These are phyloP conservation scores for Pythium aristosporum DNA, from an alignment of 352 stramenopile genomes.

Conservation along the genomic window DNA sequence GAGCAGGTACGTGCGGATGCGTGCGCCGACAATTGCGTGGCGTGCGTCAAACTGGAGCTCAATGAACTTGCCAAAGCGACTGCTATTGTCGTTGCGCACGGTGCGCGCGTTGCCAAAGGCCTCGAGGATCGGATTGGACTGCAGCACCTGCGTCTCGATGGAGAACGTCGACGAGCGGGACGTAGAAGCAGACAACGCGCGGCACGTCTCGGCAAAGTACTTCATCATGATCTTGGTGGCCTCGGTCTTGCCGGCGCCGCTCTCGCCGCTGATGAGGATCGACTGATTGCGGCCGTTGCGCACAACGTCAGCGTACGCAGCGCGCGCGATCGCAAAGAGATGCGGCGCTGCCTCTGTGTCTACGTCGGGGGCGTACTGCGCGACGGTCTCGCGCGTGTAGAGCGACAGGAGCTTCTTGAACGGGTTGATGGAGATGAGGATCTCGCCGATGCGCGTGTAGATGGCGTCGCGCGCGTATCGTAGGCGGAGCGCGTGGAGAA, in stretches of 20 bases:
- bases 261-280: conserved; percentile 88
- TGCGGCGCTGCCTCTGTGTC: conserved; percentile 40
- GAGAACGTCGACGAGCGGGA: conserved; percentile 17
- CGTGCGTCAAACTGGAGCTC: conserved; percentile 69
- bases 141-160: conserved; percentile 86
- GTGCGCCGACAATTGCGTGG: conserved; percentile 59
- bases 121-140: conserved; percentile 91
- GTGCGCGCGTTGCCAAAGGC: conserved; percentile 89
- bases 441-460: conserved; percentile 87
- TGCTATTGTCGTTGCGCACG: conserved; percentile 88
- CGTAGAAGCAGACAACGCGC: conserved; percentile 7
- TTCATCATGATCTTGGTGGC: conserved; percentile 91
- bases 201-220: conserved; percentile 80
- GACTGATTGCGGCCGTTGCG: conserved; percentile 70
- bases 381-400: conserved; percentile 55
- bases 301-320: conserved; percentile 70
- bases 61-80: conserved; percentile 92
- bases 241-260: conserved; percentile 85
- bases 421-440: conserved; percentile 86
- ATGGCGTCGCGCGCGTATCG: conserved; percentile 82
- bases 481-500: conserved; percentile 72
- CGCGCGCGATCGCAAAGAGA: conserved; percentile 72
- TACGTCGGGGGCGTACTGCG: conserved; percentile 43
- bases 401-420: conserved; percentile 74
- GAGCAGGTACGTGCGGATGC: conserved; percentile 91